Base-by-base conservation (phyloP, 371 early-diverging fungal genomes). In the Rhizopus stolonifer region DNA sequence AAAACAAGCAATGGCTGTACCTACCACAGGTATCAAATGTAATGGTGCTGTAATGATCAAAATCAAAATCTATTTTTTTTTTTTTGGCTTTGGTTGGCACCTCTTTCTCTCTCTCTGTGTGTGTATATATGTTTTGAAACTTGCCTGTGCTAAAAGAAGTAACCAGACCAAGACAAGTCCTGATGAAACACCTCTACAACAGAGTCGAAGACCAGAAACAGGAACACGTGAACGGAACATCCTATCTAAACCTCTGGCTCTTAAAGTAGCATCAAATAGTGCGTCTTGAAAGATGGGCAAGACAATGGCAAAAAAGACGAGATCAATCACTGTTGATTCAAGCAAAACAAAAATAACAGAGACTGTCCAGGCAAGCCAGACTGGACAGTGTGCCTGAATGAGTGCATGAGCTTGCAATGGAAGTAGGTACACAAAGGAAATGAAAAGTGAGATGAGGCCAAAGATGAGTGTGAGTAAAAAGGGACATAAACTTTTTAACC, bases 21-120 rank as follows among this genome's bases (percentile, higher is more conserved):
- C 85, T 24, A 78, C 40, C 9, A 85, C 54, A 14, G 87, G 87
- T 39, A 87, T 72, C 29, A 81, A 49, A 66, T 84, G 77, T 23
- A 87, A 56, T 5, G 87, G 85, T 10, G 82, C 65, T 8, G 82
- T 83, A 33, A 87, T 47, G 21, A 81, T 56, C 32, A 81, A 65
- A 1, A 81, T 49, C 13, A 81, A n/a, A n/a, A 80, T 55, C 77
- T 79, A 64, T 40, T 21, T 40, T 42, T 42, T 42, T 42, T 42
- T 42, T 21, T 21, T 42, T 42, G 4, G 3, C 40, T 3, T 42
- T 40, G 4, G 39, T 26, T 21, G n/a, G n/a, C n/a, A n/a, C n/a
- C n/a, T 42, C 15, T 42, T 42, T 21, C 7, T 42, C 19, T 7
- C 15, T 47, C 1, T 42, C 26, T 7, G 36, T 17, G 6, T 29